A percentile compares a stretch with the other conserved stretches of the same genome.
Evolutionary conservation across 306 rosid species (phyloP).

Genomic region (Pueraria montana): DNA sequence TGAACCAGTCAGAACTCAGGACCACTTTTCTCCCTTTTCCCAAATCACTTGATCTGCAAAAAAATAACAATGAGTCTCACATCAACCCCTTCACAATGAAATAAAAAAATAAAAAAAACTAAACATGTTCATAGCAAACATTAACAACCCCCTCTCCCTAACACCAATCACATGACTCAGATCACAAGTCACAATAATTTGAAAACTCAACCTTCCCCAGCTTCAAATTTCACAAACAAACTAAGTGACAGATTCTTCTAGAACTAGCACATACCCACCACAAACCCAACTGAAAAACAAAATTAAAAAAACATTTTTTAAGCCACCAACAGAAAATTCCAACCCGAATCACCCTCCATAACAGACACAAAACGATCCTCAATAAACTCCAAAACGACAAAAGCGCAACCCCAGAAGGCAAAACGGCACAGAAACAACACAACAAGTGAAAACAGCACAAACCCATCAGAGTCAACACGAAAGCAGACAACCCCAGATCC

Average conservation of each 20-base stretch:
- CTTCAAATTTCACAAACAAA: conserved; percentile 29
- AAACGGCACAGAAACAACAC: conserved; percentile 35
- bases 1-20: conserved; percentile 37
- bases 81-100: conserved; percentile 21
- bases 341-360: conserved; percentile 22
- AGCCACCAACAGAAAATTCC: conserved; percentile 16
- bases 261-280: conserved; percentile 16
- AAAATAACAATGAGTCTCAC: conserved; percentile 43
- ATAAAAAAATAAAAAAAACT: not conserved
- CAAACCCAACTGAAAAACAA: not conserved
- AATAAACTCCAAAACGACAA: conserved; percentile 28
- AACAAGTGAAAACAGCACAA: conserved; percentile 42
- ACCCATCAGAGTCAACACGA: conserved; percentile 40
- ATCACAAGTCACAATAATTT: conserved; percentile 42
- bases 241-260: conserved; percentile 17
- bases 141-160: not conserved
- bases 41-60: conserved; percentile 64
- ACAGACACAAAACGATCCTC: conserved; percentile 31
- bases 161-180: conserved; percentile 19
- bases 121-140: conserved; percentile 2
- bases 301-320: not conserved
- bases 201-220: conserved; percentile 31
- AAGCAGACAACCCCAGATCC: conserved; percentile 63
- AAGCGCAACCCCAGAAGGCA: conserved; percentile 47
- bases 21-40: conserved; percentile 28